These are phyloP conservation scores for Mixia osmundae DNA, from an alignment of 1,284 basidiomycete species.

Conservation along the genomic window DNA sequence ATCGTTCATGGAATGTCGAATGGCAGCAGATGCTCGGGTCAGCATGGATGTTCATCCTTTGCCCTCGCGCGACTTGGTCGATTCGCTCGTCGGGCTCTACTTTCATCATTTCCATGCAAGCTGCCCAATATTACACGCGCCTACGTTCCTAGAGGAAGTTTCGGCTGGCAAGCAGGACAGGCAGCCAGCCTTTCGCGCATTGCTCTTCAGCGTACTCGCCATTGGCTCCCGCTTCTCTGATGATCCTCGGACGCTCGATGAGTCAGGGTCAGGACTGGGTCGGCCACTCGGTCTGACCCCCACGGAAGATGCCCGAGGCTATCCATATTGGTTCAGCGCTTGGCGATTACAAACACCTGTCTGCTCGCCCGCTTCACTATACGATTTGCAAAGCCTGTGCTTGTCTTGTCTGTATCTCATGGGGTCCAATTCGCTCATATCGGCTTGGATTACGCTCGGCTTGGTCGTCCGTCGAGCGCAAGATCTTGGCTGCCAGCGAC, in stretches of 20 bases:
- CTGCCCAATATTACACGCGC: slow-evolving; percentile 50
- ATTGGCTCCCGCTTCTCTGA: slow-evolving; percentile 42
- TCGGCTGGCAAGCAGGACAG: slow-evolving; percentile 33
- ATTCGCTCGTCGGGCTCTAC: slow-evolving; percentile 39
- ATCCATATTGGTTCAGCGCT: too few relatives aligned
- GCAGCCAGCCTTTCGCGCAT: slow-evolving; percentile 40
- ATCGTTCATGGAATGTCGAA: too few relatives aligned
- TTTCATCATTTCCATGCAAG: slow-evolving; percentile 39
- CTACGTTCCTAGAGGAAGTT: slow-evolving; percentile 42
- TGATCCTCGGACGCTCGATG: slow-evolving; percentile 32
- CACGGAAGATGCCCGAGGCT: too few relatives aligned
- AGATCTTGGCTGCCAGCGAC: slow-evolving; percentile 28
- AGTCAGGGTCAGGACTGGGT: neutral
- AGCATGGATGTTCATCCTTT: too few relatives aligned
- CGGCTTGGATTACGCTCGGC: slow-evolving; percentile 8
- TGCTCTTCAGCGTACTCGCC: slow-evolving; percentile 45
- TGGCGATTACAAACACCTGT: neutral
- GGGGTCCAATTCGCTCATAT: too few relatives aligned
- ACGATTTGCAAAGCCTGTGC: slow-evolving; percentile 42
- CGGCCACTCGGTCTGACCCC: neutral
- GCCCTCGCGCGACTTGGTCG: slow-evolving; percentile 30
- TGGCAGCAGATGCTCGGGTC: too few relatives aligned
- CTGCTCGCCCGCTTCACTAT: slow-evolving; percentile 29
- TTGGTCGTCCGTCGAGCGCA: slow-evolving; percentile 11
- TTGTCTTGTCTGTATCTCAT: slow-evolving; percentile 3